Base-by-base conservation (phyloP, 495 filamentous ascomycete species). In the Aspergillus ostianus region DNA sequence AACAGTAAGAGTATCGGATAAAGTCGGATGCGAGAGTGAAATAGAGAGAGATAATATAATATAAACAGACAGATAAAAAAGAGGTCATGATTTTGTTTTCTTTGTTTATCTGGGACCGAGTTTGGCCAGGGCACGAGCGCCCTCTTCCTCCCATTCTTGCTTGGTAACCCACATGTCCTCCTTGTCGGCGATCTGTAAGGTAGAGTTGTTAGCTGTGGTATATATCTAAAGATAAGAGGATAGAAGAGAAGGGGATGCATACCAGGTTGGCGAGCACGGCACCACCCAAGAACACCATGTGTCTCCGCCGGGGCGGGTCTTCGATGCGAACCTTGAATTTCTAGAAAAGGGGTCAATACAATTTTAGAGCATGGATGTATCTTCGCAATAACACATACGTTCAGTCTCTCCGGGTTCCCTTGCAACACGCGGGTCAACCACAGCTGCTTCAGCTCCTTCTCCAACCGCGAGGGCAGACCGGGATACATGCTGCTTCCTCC, bases 301-400 rank as follows among this genome's bases (percentile, higher is more conserved):
- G 95, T 70, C 93, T 85, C 72, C 94, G 85, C 76, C 94, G 84
- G 18, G 94, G 94, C 49, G 94, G 95, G 71, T 99, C 94, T 69
- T 99, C 95, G 75, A 99, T 97, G 70, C 94, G 86, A 44, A 98
- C 92, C 84, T 97, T 98, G 83, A 99, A 98, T 87, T 98, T 99
- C 87, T 90, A 67, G 54, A 61, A 54, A 19, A 13, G 50, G 36
- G 17, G 52, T 77, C 67, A 74, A 69, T 32, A 57, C 12, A 17
- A 45, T 13, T 12, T 4, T 47, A 47, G 15, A 36, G 51, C 32
- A 6, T 26, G 15, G 10, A n/a, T 15, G 2, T 12, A 6, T 15
- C 50, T n/a, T 6, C 51, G 26, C 13, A 53, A 36, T 45, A 57
- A 62, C 61, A 77, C 85, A 64, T 74, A 89, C 87, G 76, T 85